phyloP scores from a whole-genome alignment of 768 basidiomycete species.

The Neoboletus subvelutipes region DNA sequence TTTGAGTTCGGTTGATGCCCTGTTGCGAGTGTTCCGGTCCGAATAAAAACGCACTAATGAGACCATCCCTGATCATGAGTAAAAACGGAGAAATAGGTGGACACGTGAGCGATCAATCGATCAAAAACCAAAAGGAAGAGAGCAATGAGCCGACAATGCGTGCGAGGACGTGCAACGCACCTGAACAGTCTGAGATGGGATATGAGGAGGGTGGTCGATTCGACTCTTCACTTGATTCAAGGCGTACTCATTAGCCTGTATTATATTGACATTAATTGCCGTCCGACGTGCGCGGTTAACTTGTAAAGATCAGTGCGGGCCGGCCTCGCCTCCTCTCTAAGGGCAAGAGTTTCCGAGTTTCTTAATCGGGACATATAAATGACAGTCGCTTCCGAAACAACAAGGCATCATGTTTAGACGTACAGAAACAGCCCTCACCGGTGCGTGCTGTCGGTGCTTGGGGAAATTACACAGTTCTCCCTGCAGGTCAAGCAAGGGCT shows the following conservation, averaged over 20 bases:
- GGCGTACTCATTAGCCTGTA: not conserved
- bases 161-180: not conserved
- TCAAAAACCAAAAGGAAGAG: too few species aligned
- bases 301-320: not conserved
- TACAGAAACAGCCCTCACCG: not conserved
- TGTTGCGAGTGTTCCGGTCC: not conserved
- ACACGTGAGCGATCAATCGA: not conserved
- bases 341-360: not conserved
- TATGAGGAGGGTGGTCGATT: not conserved
- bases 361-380: not conserved
- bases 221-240: too few species aligned
- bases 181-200: constrained; percentile 2
- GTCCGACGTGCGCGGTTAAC: not conserved
- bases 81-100: not conserved
- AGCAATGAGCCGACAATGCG: not conserved
- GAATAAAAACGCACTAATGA: not conserved
- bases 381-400: too few species aligned
- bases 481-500: not conserved
- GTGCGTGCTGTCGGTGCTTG: not conserved
- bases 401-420: not conserved
- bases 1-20: not conserved
- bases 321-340: not conserved
- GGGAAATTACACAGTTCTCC: constrained; percentile 1
- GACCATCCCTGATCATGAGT: not conserved
- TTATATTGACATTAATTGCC: not conserved